Base-by-base conservation (phyloP, 2,329 filamentous ascomycete genomes). In the Juglanconis oblonga region DNA sequence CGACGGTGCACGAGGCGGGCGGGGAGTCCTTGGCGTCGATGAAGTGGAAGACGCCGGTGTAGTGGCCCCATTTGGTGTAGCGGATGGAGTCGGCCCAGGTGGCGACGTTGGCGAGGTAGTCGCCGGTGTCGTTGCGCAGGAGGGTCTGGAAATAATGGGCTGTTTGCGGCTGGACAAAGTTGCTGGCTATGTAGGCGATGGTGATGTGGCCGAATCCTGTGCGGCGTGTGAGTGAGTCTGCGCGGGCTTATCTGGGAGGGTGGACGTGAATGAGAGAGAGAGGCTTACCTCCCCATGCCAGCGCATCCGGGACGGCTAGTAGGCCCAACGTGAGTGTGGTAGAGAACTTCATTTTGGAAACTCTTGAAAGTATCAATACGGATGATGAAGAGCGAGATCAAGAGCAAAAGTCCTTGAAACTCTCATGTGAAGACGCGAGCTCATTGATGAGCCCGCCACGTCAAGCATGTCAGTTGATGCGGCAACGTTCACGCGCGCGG, bases 11-110 rank as follows among this genome's bases (percentile, higher is more conserved):
- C 50, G 72, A 75, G 14, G 68, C 67, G 1, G 86, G 86, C 58
- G 87, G 87, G 66, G 74, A 71, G 72, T 89, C 87, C 67, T 87
- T 80, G 61, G 86, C 86, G 70, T 89, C 87, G 73, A 89, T 89
- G 74, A 85, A 89, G 77, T 89, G 87, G 71, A 87, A 87, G 38
- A 80, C 80, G 64, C 79, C 82, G 8, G 82, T 85, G 72, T 85
- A 89, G 42, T 78, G 77, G 13, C 84, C 86, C 76, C 83, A 86
- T 70, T 80, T 79, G 7, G 83, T 87, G 74, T 89, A 88, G 31
- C 86, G 80, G 70, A 87, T 79, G 44, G 79, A 85, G 73, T 89
- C 87, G 35, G 87, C 86, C 87, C 87, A 89, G 9, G 84, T 84
- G 3, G 87, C 86, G 3, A 88, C 81, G 59, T 79, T 79, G 52